phyloP scores from a whole-genome alignment of 2,329 filamentous ascomycete species.

The Colletotrichum agaves region DNA sequence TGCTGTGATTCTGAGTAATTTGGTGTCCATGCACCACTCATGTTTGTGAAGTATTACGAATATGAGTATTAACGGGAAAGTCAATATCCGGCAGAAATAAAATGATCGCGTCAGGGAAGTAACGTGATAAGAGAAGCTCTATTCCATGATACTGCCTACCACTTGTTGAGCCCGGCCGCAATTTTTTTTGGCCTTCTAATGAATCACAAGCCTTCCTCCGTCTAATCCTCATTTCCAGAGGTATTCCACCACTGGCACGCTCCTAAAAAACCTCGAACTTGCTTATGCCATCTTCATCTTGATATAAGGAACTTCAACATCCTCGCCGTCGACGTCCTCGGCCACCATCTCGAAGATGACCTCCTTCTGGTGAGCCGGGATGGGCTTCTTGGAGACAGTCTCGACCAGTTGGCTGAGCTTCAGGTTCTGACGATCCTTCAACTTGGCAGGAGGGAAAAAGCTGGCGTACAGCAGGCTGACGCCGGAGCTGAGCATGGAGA shows the following conservation, averaged over 20 bases:
- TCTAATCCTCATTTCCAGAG: neutral
- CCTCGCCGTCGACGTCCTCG: conserved; percentile 88
- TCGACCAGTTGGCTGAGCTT: conserved; percentile 92
- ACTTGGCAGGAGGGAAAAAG: conserved; percentile 83
- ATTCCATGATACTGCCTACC: conserved; percentile 1
- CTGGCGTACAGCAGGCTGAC: conserved; percentile 93
- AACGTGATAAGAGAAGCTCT: neutral
- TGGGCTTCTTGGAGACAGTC: conserved; percentile 88
- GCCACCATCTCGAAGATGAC: conserved; percentile 96
- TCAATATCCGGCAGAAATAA: too few species aligned
- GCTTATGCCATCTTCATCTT: conserved; percentile 77
- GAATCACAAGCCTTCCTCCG: neutral
- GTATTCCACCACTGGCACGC: neutral
- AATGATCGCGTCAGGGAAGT: too few species aligned
- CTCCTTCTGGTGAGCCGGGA: conserved; percentile 92
- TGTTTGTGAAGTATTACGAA: too few species aligned
- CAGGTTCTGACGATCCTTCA: conserved; percentile 83
- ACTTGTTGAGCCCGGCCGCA: neutral
- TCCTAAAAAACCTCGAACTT: neutral
- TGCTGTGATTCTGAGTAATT: too few species aligned
- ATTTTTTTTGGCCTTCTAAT: neutral
- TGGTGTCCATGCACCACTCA: too few species aligned
- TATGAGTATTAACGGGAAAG: too few species aligned
- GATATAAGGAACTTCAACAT: conserved; percentile 97
- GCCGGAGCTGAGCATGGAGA: conserved; percentile 97